Conservation (phyloP, 2,329 filamentous ascomycete species). For the Fusarium liriodendri region DNA sequence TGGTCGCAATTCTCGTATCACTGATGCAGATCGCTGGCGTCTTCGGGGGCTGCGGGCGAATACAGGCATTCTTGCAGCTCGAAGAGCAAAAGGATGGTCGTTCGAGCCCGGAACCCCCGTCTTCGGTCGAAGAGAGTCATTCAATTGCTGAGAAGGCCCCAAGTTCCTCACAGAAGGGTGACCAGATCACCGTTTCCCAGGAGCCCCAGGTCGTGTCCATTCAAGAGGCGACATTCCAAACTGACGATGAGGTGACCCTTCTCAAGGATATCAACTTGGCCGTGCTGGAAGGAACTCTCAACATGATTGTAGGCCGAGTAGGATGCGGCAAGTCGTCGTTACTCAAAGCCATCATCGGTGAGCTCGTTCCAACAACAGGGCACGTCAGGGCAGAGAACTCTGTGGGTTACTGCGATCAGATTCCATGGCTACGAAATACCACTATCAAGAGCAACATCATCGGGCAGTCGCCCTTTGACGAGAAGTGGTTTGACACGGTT, state of each 20-base stretch:
- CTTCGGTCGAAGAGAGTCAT: not conserved
- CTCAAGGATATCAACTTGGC: constrained; percentile 42
- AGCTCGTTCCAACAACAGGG: constrained; percentile 44
- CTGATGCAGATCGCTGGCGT: constrained; percentile 49
- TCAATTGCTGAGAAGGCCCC: not conserved
- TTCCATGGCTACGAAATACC: constrained; percentile 56
- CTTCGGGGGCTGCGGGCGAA: constrained; percentile 47
- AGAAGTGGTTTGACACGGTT: constrained; percentile 45
- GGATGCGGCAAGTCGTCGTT: constrained; percentile 58
- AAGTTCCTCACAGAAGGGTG: not conserved
- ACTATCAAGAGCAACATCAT: constrained; percentile 55
- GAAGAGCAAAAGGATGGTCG: constrained; percentile 35
- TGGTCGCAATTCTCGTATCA: constrained; percentile 48
- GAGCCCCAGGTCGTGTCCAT: not conserved
- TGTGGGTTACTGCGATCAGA: constrained; percentile 57
- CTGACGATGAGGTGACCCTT: constrained; percentile 26
- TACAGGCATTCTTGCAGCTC: constrained; percentile 48
- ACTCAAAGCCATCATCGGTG: constrained; percentile 53
- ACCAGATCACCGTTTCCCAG: not conserved
- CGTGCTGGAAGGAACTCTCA: constrained; percentile 39
- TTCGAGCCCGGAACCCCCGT: not conserved
- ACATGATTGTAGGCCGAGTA: constrained; percentile 54
- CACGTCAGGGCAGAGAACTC: constrained; percentile 39
- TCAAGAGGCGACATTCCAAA: constrained; percentile 26
- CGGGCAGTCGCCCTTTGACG: constrained; percentile 43